Evolutionary conservation across 352 stramenopile genomes (phyloP).

Genomic region (Blastocystis sp.): DNA sequence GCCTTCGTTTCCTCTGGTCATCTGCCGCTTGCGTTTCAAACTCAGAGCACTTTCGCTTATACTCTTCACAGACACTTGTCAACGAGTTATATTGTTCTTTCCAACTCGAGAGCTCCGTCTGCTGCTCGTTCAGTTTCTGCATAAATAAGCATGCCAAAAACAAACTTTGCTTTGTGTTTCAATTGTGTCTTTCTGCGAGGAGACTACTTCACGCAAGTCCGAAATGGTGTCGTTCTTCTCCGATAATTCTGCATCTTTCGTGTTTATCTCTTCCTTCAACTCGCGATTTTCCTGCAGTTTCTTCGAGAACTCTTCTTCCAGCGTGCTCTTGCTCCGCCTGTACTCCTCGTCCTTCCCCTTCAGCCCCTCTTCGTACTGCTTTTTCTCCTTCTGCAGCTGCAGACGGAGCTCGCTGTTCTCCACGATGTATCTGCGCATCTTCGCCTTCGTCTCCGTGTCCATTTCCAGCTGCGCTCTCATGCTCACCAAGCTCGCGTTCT

Average conservation of each 20-base stretch:
- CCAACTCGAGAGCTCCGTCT: neutral
- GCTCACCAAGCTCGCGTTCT: neutral
- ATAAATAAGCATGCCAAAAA: neutral
- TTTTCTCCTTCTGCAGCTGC: neutral
- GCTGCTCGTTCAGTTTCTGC: neutral
- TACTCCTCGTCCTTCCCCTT: slow-evolving; percentile 38
- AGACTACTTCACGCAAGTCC: slow-evolving; percentile 24
- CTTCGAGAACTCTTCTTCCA: neutral
- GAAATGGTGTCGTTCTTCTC: neutral
- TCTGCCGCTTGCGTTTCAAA: neutral
- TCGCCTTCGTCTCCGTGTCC: neutral
- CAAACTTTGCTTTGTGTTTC: neutral
- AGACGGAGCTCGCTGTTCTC: slow-evolving; percentile 19
- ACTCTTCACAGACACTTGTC: neutral
- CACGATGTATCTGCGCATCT: neutral
- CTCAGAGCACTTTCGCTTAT: neutral
- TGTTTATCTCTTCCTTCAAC: neutral
- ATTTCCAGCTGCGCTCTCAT: neutral
- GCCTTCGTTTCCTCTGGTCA: neutral
- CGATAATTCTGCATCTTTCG: neutral
- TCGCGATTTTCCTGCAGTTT: neutral
- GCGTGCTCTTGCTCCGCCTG: neutral
- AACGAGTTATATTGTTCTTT: neutral
- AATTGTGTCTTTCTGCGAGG: neutral
- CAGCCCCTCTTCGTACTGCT: neutral